Evolutionary conservation across 768 basidiomycete species (phyloP).

Genomic region (Russula brevipes): DNA sequence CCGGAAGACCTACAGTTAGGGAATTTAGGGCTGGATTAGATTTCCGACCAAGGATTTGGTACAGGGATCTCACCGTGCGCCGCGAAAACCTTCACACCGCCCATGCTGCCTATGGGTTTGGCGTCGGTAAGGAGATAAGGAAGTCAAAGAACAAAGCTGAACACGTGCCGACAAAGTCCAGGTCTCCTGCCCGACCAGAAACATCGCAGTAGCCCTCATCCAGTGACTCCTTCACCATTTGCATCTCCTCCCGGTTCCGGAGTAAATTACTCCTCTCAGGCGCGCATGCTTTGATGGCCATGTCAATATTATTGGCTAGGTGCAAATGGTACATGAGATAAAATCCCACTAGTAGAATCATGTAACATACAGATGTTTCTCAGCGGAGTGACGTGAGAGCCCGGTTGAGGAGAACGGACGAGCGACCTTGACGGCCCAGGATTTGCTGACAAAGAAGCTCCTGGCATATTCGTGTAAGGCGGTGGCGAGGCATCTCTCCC

Average conservation of each 20-base stretch:
- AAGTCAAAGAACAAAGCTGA: neutral
- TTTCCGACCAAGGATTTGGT: neutral
- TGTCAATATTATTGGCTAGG: constrained; percentile 32
- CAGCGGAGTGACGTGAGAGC: constrained; percentile 37
- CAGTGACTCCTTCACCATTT: constrained; percentile 65
- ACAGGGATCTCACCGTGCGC: constrained; percentile 16
- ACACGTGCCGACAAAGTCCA: constrained; percentile 54
- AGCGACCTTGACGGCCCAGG: constrained; percentile 13
- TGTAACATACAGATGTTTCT: constrained; percentile 37
- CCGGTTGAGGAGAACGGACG: constrained; percentile 20
- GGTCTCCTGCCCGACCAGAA: constrained; percentile 56
- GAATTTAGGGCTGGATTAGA: neutral
- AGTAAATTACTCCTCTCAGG: constrained; percentile 60
- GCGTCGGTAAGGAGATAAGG: neutral
- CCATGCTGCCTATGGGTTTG: constrained; percentile 8
- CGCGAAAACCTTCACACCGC: neutral
- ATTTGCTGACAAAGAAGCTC: constrained; percentile 1
- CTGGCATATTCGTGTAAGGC: neutral
- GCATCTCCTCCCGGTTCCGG: constrained; percentile 62
- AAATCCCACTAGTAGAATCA: neutral
- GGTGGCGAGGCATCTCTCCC: neutral
- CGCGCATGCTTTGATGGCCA: constrained; percentile 67
- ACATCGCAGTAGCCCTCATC: constrained; percentile 81
- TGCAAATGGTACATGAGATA: constrained; percentile 5
- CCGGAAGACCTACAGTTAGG: constrained; percentile 47